Evolutionary conservation across 176 grass and related monocot species (phyloP).

Genomic region (Tillandsia leiboldiana): DNA sequence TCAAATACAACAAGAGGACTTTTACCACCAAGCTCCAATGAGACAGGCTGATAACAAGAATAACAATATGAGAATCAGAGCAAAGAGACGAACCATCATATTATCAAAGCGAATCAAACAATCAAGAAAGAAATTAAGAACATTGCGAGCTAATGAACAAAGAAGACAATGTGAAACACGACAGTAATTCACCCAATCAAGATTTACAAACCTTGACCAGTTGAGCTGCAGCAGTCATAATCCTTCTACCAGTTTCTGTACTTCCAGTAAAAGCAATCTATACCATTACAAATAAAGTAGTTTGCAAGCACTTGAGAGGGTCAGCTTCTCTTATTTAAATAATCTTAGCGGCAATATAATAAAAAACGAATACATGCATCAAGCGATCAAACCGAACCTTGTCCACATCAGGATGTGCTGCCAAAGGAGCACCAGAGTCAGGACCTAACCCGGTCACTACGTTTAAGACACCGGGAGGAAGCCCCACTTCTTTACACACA

Average conservation of each 20-base stretch:
- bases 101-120: not conserved
- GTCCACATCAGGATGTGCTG: slow-evolving; percentile 74
- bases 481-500: slow-evolving; percentile 81
- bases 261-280: slow-evolving; percentile 97
- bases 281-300: slow-evolving; percentile 22
- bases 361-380: not conserved
- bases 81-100: not conserved
- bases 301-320: not conserved
- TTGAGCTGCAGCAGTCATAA: slow-evolving; percentile 85
- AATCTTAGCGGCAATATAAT: not conserved
- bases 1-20: slow-evolving; percentile 98
- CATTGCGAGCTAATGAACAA: not conserved
- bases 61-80: slow-evolving; percentile 12
- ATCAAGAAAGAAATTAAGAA: not conserved
- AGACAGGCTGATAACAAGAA: slow-evolving; percentile 67
- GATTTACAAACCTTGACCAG: slow-evolving; percentile 63
- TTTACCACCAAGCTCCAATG: slow-evolving; percentile 97
- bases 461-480: slow-evolving; percentile 86
- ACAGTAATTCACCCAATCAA: slow-evolving; percentile 1
- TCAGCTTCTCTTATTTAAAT: not conserved
- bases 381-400: slow-evolving; percentile 43
- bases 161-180: slow-evolving; percentile 3
- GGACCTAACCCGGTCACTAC: slow-evolving; percentile 81
- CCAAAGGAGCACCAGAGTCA: slow-evolving; percentile 94
- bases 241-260: slow-evolving; percentile 73